phyloP scores from a whole-genome alignment of 371 early-diverging fungal species.

The Circinella minor region DNA sequence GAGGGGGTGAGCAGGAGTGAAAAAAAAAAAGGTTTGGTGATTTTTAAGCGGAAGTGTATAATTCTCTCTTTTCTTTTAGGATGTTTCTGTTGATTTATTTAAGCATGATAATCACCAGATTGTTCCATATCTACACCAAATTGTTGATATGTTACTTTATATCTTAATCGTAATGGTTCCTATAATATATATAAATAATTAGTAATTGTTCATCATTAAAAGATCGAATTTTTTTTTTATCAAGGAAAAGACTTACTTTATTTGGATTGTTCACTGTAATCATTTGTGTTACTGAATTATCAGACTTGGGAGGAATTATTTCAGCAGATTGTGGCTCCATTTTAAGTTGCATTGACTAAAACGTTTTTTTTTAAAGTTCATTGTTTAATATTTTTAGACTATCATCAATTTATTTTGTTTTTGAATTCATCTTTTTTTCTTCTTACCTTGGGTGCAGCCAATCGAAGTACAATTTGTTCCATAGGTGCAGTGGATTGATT shows the following conservation, averaged over 20 bases:
- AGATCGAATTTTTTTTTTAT: too few species aligned
- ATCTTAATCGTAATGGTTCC: constrained; percentile 71
- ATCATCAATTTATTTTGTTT: too few species aligned
- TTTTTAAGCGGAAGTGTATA: too few species aligned
- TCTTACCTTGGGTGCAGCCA: constrained; percentile 61
- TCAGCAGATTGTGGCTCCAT: constrained; percentile 70
- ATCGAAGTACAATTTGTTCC: constrained; percentile 51
- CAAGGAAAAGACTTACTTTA: constrained; percentile 25
- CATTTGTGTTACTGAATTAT: constrained; percentile 58
- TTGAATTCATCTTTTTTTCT: background rate
- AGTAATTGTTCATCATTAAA: background rate
- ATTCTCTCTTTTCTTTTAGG: too few species aligned
- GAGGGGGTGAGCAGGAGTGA: too few species aligned
- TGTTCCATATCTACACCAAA: constrained; percentile 78
- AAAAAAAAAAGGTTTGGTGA: too few species aligned
- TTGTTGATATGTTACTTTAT: constrained; percentile 70
- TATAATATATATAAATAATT: constrained; percentile 13
- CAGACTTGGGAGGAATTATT: constrained; percentile 63
- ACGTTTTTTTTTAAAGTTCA: too few species aligned
- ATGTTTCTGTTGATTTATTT: background rate
- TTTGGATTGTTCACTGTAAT: constrained; percentile 63
- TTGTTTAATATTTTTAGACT: too few species aligned
- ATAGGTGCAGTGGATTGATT: constrained; percentile 58
- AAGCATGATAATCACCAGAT: constrained; percentile 46
- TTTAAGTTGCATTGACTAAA: constrained; percentile 66